Percentiles rank a stretch among this genome's conserved stretches.
Evolutionary conservation across 148 eudicot species (phyloP).

Genomic region (Chenopodium album): DNA sequence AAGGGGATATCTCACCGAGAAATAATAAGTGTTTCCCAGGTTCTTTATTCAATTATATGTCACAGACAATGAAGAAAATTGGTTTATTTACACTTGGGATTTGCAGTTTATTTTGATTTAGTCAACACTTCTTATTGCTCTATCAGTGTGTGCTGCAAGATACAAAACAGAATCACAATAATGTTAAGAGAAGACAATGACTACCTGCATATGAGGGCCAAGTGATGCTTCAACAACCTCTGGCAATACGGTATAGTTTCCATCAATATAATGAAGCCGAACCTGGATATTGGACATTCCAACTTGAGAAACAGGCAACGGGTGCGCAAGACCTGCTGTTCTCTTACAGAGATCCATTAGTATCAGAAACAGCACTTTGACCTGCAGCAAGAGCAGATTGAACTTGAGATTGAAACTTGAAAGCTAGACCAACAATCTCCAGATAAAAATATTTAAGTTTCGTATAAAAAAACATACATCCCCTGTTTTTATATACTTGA

Average conservation of each 20-base stretch:
- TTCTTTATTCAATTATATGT: background rate
- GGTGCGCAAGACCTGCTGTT: constrained; percentile 73
- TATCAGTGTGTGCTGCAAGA: background rate
- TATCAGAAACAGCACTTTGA: constrained; percentile 88
- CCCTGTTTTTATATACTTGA: too few relatives aligned
- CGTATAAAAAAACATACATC: background rate
- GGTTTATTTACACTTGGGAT: background rate
- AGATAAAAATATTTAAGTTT: background rate
- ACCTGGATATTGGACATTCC: constrained; percentile 84
- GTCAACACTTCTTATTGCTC: background rate
- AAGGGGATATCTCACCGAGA: background rate
- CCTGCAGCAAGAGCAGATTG: constrained; percentile 46
- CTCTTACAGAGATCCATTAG: constrained; percentile 92
- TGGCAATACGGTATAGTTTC: constrained; percentile 91
- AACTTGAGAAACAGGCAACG: constrained; percentile 93
- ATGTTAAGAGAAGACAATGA: background rate
- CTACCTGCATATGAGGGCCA: constrained; percentile 99
- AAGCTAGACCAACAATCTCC: background rate
- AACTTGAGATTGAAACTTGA: background rate
- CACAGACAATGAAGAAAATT: background rate
- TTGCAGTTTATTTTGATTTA: background rate
- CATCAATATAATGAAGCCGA: constrained; percentile 91
- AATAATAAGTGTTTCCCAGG: background rate
- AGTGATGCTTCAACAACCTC: constrained; percentile 99
- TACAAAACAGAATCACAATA: background rate